Conservation (phyloP, 192 early-diverging fungal species). For the Funneliformis mosseae region DNA sequence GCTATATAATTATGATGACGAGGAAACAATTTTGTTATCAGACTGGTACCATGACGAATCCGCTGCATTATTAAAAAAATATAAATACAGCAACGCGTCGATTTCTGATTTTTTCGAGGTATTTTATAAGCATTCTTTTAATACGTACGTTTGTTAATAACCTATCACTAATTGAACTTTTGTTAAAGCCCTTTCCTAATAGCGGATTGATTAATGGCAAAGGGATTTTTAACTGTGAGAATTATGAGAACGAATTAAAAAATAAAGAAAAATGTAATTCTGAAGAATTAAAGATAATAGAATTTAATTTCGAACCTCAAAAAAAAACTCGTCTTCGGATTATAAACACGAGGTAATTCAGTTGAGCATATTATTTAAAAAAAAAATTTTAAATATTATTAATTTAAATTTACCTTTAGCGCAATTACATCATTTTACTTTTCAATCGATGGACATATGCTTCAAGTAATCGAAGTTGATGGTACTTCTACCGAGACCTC, state of each 20-base stretch:
- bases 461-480: slow-evolving; percentile 72
- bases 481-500: slow-evolving; percentile 46
- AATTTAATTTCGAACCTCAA: slow-evolving; percentile 38
- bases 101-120: neutral
- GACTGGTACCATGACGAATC: slow-evolving; percentile 52
- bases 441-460: slow-evolving; percentile 65
- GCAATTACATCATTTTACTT: slow-evolving; percentile 63
- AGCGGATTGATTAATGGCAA: slow-evolving; percentile 55
- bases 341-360: slow-evolving; percentile 52
- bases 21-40: slow-evolving; percentile 39
- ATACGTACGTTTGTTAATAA: neutral
- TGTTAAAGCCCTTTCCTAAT: slow-evolving; percentile 39
- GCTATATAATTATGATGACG: slow-evolving; percentile 46
- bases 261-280: slow-evolving; percentile 31
- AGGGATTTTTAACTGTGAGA: slow-evolving; percentile 40
- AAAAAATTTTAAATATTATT: neutral
- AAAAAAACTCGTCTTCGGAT: slow-evolving; percentile 58
- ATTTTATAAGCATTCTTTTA: neutral
- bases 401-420: slow-evolving; percentile 22
- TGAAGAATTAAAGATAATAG: slow-evolving; percentile 10
- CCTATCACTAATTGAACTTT: neutral
- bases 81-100: slow-evolving; percentile 24
- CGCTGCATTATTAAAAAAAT: slow-evolving; percentile 31
- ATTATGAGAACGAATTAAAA: slow-evolving; percentile 1
- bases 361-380: no score